Evolutionary conservation across 768 basidiomycete genomes (phyloP).

Genomic region (Dentipellis sp.): DNA sequence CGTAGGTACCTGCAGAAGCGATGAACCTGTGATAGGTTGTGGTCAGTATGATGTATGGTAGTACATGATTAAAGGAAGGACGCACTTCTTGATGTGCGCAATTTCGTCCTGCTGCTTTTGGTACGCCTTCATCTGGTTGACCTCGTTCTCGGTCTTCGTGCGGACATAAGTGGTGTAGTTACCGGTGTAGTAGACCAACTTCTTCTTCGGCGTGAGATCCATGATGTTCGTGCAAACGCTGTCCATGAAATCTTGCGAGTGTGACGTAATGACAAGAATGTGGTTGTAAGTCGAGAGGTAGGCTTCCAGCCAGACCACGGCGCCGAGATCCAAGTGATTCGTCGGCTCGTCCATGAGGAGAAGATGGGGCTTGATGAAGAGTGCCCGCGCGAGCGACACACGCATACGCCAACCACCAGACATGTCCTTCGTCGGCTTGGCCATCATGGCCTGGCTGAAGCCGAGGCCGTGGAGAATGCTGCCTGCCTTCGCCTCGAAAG

Average conservation of each 20-base stretch:
- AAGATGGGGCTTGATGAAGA: constrained; percentile 95
- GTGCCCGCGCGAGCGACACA: constrained; percentile 89
- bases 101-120: constrained; percentile 98
- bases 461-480: constrained; percentile 97
- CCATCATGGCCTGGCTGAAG: constrained; percentile 88
- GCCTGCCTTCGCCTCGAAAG: constrained; percentile 93
- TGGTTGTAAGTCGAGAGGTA: constrained; percentile 98
- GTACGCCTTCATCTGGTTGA: constrained; percentile 99
- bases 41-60: constrained; percentile 8
- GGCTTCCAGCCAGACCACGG: constrained; percentile 98
- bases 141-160: constrained; percentile 95
- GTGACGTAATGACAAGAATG: constrained; percentile 93
- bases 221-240: constrained; percentile 96
- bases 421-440: constrained; percentile 96
- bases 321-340: constrained; percentile 92
- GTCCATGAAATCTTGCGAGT: constrained; percentile 99
- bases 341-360: constrained; percentile 90
- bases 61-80: constrained; percentile 3
- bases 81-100: constrained; percentile 93
- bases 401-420: constrained; percentile 99
- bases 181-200: constrained; percentile 88
- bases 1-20: constrained; percentile 98
- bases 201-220: constrained; percentile 90
- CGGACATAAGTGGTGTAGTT: constrained; percentile 97
- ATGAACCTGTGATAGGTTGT: constrained; percentile 58